Base-by-base conservation (phyloP, 768 basidiomycete genomes). In the Boletus tomentosulus region DNA sequence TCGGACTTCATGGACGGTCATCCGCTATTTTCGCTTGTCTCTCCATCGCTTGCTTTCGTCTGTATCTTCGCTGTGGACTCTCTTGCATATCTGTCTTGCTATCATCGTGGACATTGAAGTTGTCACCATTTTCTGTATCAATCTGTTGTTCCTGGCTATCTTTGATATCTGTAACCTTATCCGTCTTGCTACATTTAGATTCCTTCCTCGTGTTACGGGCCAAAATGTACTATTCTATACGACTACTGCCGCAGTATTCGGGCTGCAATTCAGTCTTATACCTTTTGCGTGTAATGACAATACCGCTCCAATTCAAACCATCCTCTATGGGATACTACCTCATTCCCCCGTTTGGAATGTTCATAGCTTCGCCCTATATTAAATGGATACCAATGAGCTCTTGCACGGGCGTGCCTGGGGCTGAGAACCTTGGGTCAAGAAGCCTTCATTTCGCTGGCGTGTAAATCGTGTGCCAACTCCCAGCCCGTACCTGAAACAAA, bases 1-100 rank as follows among this genome's bases (percentile, higher is more conserved):
- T 48, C 49, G 61, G 50, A 66, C 58, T 41, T 48, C 38, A 46
- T 27, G 64, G 53, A 64, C 52, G 47, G 50, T 52, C 51, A 48
- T 57, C 48, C 38, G 34, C 50, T 41, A 49, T n/a, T 35, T 37
- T n/a, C 9, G 24, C 30, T 30, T 51, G 22, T 10, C 16, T 46
- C 30, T 44, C 28, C 16, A 16, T 37, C 51, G 22, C 44, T 30
- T 8, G 54, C 30, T 45, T 53, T 54, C 53, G 41, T 48, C 25
- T 64, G 55, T 56, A 63, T 62, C 38, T 6, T 46, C 6, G 35
- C 38, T 45, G 42, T 60, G 53, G 51, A 55, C 53, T 35, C 46
- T 51, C 46, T 51, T 51, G 45, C 50, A 47, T 44, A 34, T 50
- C 43, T 48, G 37, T 44, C 16, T 48, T 15, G 41, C 51, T 48